Base-by-base conservation (phyloP, 192 early-diverging fungal genomes). In the Rhizophagus prolifer region DNA sequence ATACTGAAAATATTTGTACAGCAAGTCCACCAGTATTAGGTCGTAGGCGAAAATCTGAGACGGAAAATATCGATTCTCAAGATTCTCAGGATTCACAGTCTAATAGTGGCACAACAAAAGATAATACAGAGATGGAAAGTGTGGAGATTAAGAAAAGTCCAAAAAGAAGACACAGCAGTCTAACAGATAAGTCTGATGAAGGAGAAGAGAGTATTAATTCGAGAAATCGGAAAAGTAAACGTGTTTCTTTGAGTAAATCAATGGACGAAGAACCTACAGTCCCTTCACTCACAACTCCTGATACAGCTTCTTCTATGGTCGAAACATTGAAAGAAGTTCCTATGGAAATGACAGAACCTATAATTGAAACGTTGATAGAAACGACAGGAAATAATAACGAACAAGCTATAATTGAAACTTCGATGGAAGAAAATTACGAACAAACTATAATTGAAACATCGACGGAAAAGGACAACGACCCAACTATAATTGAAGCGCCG, bases 151-250 rank as follows among this genome's bases (percentile, higher is more conserved):
- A 64, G 10, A 36, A 67, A n/a, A 67, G 21, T n/a, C 41, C 65
- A 38, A 67, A 67, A 23, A 31, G 65, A 21, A 36, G 65, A 41
- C 65, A 30, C n/a, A 67, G 65, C 31, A n/a, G 19, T 44, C 9
- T 31, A 10, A 67, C 31, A 41, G 65, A 67, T 67, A 67, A 41
- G 23, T 67, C 65, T 9, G 65, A 67, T 67, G 65, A 67, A 23
- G 36, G 21, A 38, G 28, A 67, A 21, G 16, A 67, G 8, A 10
- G 5, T n/a, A n/a, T 8, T 21, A 41, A 8, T 67, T 41, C 10
- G 8, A 38, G 21, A 67, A 9, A 9, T 67, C 16, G 31, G 8
- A 67, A 67, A 41, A 8, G 9, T n/a, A 67, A 23, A 10, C 16
- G 34, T n/a, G 14, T 13, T 41, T 67, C 65, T 41, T 5, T 9